These are phyloP conservation scores for Solanum paucissectum DNA, from an alignment of 257 asterid genomes.

Conservation along the genomic window DNA sequence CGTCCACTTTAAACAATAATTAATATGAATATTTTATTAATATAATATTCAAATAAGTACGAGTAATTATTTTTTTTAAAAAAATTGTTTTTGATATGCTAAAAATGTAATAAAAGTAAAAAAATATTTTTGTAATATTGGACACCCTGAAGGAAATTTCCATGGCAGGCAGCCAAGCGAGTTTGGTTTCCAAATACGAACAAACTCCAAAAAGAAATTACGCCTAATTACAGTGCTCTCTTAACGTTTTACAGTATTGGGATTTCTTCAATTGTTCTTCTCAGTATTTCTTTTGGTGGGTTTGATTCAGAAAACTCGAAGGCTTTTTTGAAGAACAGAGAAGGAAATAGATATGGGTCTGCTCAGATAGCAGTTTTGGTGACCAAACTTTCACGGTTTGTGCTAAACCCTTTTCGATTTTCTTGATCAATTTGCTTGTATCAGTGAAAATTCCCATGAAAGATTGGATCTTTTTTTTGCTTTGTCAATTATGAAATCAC, in stretches of 20 bases:
- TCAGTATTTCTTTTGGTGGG: background rate
- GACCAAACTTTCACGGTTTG: background rate
- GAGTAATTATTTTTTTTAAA: no score
- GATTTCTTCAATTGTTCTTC: background rate
- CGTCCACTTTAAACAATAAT: background rate
- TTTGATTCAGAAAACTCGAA: background rate
- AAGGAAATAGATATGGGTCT: background rate
- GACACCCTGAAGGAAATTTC: background rate
- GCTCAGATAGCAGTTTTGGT: background rate
- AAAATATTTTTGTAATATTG: fast-evolving
- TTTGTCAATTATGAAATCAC: background rate
- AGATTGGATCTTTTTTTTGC: background rate
- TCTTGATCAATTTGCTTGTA: background rate
- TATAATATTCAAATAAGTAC: no score
- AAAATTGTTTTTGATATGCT: background rate
- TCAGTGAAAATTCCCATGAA: background rate
- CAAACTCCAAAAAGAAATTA: background rate
- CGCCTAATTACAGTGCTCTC: background rate
- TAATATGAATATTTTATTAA: no score
- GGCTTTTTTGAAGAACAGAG: background rate
- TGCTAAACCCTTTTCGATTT: background rate
- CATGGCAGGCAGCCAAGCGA: background rate
- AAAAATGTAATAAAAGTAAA: background rate
- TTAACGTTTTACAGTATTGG: background rate
- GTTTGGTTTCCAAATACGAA: background rate